Conservation (phyloP, 176 grass and related monocot species). For the Bonia amplexicaulis region DNA sequence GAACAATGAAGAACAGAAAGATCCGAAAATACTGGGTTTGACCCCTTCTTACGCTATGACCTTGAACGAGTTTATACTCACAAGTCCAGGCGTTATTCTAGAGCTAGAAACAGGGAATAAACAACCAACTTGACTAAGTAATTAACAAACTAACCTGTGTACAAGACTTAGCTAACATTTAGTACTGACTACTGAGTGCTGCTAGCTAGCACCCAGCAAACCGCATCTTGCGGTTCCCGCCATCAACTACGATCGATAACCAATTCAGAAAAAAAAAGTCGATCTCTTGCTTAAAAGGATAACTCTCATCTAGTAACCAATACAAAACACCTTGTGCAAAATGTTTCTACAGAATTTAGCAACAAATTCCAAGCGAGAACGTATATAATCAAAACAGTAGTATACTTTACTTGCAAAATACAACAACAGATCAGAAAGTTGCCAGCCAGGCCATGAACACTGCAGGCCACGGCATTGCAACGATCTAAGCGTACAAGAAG, state of each 20-base stretch:
- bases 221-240: background rate
- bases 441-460: background rate
- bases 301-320: background rate
- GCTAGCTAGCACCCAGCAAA: background rate
- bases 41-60: no score
- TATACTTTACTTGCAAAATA: constrained; percentile 15
- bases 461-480: constrained; percentile 12
- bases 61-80: no score
- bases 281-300: background rate
- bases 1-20: no score
- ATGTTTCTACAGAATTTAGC: background rate
- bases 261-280: background rate
- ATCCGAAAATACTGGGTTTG: no score
- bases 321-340: background rate
- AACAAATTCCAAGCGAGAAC: background rate
- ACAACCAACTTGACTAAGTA: no score
- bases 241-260: background rate
- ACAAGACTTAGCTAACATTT: no score
- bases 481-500: constrained; percentile 2
- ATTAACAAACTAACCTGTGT: no score
- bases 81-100: no score
- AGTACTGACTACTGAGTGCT: background rate
- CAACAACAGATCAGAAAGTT: background rate
- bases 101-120: no score
- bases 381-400: background rate